Evolutionary conservation across 1,284 basidiomycete species (phyloP), one percentile per base, ranked within the genome.

Genomic region (Cryptococcus wingfieldii): DNA sequence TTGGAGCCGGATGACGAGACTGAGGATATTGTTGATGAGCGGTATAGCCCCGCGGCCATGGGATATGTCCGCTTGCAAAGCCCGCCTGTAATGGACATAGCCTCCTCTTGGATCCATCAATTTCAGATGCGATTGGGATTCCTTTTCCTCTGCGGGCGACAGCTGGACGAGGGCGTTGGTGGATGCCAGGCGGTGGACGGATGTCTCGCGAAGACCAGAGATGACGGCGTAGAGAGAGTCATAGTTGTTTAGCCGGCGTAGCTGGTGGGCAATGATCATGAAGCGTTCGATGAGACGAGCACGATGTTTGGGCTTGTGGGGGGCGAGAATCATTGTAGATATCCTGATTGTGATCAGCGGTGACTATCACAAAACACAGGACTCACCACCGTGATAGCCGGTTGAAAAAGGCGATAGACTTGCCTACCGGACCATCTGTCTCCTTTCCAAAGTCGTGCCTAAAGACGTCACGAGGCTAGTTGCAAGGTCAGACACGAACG

Each of bases 181-280:
- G 50, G 64, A 55, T 7, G 53, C 47, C 13, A 78, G 63, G 13
- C 77, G 70, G 50, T 70, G 68, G 23, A 78, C 60, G 1, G 70
- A 71, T n/a, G 72, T 69, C 51, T 77, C 75, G 13, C 62, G 58
- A 53, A 78, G 57, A 5, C 76, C 76, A 3, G 75, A 68, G 10
- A 76, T 69, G 42, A 77, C 59, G 12, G 76, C 74, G 51, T 71
- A 73, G 0, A 76, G 64, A 7, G 70, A 67, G 47, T 75, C 72
- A 60, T 78, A 78, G 59, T 78, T 77, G 64, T 74, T 73, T 38
- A 76, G 50, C n/a, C 67, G 67, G 14, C 75, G 75, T 0, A 78
- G 68, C 41, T 76, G 71, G 42, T 72, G 69, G 3, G 69, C 63
- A 27, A 77, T 69, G 27, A 61, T 51, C 42, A 74, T 67, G 55